Evolutionary conservation across 768 basidiomycete genomes (phyloP).

Genomic region (Tulasnella calospora): DNA sequence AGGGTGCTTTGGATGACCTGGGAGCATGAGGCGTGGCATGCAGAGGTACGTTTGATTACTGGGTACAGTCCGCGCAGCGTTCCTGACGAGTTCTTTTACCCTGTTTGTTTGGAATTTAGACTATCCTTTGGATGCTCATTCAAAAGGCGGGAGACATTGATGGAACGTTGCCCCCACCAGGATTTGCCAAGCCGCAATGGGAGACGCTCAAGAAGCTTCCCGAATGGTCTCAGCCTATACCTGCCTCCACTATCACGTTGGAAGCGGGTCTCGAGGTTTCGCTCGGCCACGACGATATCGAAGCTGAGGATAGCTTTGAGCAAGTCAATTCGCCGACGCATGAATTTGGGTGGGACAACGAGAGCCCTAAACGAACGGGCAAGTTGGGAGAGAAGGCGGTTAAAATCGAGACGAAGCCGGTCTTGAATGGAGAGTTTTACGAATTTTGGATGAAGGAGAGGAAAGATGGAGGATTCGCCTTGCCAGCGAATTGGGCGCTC

Average conservation of each 20-base stretch:
- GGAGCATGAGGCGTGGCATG: slow-evolving; percentile 86
- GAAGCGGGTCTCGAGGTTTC: slow-evolving; percentile 53
- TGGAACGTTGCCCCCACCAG: slow-evolving; percentile 72
- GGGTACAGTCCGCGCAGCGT: background rate
- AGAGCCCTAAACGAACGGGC: slow-evolving; percentile 63
- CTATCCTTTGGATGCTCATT: slow-evolving; percentile 88
- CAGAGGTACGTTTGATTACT: slow-evolving; percentile 52
- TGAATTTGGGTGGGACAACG: slow-evolving; percentile 94
- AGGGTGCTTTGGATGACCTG: slow-evolving; percentile 85
- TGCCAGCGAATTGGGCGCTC: slow-evolving; percentile 73
- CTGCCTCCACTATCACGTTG: slow-evolving; percentile 40
- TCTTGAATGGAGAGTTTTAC: slow-evolving; percentile 85
- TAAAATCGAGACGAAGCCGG: slow-evolving; percentile 74
- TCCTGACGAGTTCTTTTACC: no score
- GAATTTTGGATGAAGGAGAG: slow-evolving; percentile 50
- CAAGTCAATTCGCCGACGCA: slow-evolving; percentile 41
- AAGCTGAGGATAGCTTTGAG: slow-evolving; percentile 53
- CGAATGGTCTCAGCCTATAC: slow-evolving; percentile 38
- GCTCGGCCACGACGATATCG: slow-evolving; percentile 80
- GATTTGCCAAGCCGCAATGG: slow-evolving; percentile 73
- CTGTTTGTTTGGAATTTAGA: slow-evolving; percentile 46
- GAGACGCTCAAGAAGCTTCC: slow-evolving; percentile 45
- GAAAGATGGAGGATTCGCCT: slow-evolving; percentile 41
- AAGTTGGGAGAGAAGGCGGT: slow-evolving; percentile 54
- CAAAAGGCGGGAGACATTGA: slow-evolving; percentile 67